phyloP scores from a whole-genome alignment of 139 green algal genomes.

The Coccomyxa sp. region DNA sequence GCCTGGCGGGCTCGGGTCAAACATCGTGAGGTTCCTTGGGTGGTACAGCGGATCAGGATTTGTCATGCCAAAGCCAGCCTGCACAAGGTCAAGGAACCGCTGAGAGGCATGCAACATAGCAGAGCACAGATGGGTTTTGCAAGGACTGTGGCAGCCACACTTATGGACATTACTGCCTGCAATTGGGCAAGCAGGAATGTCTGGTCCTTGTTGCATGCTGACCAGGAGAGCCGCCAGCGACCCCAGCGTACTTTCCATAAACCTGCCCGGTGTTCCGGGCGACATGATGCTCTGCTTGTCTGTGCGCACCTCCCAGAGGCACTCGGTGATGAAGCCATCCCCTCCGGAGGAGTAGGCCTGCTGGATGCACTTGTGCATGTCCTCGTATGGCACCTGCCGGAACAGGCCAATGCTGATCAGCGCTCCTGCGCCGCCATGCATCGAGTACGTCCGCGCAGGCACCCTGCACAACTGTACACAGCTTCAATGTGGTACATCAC shows the following conservation, averaged over 20 bases:
- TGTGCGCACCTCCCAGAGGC: conserved; percentile 15
- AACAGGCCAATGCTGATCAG: conserved; percentile 19
- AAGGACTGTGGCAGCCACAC: too few relatives aligned
- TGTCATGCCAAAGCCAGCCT: conserved; percentile 23
- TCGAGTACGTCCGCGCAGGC: neutral
- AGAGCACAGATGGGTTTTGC: neutral
- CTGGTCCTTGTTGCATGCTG: too few relatives aligned
- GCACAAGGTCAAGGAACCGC: neutral
- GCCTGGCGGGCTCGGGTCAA: neutral
- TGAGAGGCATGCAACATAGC: neutral
- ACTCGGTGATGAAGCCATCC: conserved; percentile 26
- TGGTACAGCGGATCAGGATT: conserved; percentile 2
- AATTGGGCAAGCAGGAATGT: too few relatives aligned
- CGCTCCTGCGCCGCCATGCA: conserved; percentile 21
- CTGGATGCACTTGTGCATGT: conserved; percentile 10
- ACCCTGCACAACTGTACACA: too few relatives aligned
- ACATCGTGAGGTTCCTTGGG: neutral
- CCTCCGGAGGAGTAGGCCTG: conserved; percentile 5
- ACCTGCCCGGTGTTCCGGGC: neutral
- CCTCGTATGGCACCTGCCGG: neutral
- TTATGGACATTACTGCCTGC: neutral
- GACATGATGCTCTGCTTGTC: neutral
- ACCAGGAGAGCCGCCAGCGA: too few relatives aligned
- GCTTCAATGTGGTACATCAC: too few relatives aligned
- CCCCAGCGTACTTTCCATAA: neutral